Base-by-base conservation (phyloP, 345 rosid genomes). In the Carallia brachiata region DNA sequence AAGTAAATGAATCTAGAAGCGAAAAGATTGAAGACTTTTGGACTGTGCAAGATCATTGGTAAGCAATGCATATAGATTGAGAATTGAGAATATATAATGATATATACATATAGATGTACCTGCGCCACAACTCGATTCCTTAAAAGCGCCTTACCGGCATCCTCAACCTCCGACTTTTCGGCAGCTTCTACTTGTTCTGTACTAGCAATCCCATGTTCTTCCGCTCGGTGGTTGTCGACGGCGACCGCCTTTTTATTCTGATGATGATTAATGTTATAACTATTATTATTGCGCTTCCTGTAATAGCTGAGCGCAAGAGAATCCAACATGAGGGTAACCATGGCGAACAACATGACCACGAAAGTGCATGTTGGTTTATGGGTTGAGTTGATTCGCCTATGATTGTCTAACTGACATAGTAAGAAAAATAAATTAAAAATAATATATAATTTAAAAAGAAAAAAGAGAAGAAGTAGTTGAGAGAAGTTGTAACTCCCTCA, bases 321-420 rank as follows among this genome's bases (percentile, higher is more conserved):
- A 30, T 92, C 98, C 16, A 90, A 84, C 80, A 77, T 79, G 13
- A 92, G 76, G 8, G 93, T 89, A 10, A 76, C 15, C 6, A 92
- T 52, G 65, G 82, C 93, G 2, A 95, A 83, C 61, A 92, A 61
- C 98, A 92, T 92, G 6, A 96, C 95, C 0, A 87, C 89, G 74
- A 92, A 92, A 2, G 89, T 89, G 2, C 23, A 23, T 23, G 23
- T 23, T 23, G 23, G 23, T 23, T 23, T 23, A 23, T 23, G 23
- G 23, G 23, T 23, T 23, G 23, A 23, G 23, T 23, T 23, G 23
- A 23, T 23, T 23, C 23, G 23, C 23, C 23, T 23, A 23, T 23
- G 23, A 23, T 23, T 23, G 23, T 23, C 23, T 23, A 23, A 23
- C 23, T 23, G 23, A 23, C 23, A 23, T 23, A 23, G 23, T 23